phyloP scores from a whole-genome alignment of 169 alveolate genomes.

The Babesia caballi region DNA sequence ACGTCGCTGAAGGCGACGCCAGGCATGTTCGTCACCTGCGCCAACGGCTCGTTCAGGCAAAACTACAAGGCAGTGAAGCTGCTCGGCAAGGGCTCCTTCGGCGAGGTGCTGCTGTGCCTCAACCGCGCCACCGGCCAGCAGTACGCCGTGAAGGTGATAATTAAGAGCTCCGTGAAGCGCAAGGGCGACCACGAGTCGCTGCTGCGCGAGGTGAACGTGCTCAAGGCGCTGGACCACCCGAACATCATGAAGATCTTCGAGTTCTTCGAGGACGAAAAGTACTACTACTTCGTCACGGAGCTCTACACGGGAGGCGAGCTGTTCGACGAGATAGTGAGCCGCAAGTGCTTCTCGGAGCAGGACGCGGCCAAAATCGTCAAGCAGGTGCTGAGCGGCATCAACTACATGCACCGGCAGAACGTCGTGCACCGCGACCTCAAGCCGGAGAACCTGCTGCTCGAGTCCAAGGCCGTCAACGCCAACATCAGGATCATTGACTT shows the following conservation, averaged over 20 bases:
- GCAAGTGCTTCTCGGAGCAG: slow-evolving; percentile 86
- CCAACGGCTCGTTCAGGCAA: slow-evolving; percentile 79
- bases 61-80: slow-evolving; percentile 84
- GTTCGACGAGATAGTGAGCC: slow-evolving; percentile 89
- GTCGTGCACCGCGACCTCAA: slow-evolving; percentile 87
- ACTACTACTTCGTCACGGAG: slow-evolving; percentile 87
- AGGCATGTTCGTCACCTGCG: slow-evolving; percentile 86
- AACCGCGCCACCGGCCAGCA: slow-evolving; percentile 84
- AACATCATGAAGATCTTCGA: slow-evolving; percentile 88
- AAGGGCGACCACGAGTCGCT: slow-evolving; percentile 82
- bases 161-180: slow-evolving; percentile 83
- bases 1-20: slow-evolving; percentile 78
- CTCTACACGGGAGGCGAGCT: slow-evolving; percentile 94
- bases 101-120: slow-evolving; percentile 86
- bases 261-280: slow-evolving; percentile 84
- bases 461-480: slow-evolving; percentile 80
- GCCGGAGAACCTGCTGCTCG: slow-evolving; percentile 87
- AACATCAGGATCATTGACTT: slow-evolving; percentile 92
- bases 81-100: slow-evolving; percentile 91
- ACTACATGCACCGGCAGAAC: slow-evolving; percentile 88
- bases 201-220: slow-evolving; percentile 82
- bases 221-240: slow-evolving; percentile 86
- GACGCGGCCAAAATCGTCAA: slow-evolving; percentile 90
- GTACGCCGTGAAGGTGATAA: slow-evolving; percentile 88
- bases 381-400: slow-evolving; percentile 89